Evolutionary conservation across 1,284 basidiomycete genomes (phyloP), one percentile per base, ranked within the genome.

Genomic region (Moesziomyces sp.): DNA sequence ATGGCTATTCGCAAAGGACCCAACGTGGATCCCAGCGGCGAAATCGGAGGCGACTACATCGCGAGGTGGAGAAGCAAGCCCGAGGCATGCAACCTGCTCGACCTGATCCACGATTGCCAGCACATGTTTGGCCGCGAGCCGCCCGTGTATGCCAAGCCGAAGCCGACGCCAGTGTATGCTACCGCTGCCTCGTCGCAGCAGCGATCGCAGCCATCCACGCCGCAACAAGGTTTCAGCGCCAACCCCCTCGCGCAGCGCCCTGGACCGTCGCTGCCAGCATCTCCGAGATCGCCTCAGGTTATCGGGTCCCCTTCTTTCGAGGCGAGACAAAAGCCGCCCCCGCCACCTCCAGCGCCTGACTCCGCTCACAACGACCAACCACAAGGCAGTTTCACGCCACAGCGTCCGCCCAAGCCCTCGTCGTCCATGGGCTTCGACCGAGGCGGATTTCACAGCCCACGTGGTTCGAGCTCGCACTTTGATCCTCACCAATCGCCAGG

Each of bases 111-210:
- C 71, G 88, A 89, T 21, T 88, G 94, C 86, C 90, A 92, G 76
- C 88, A 89, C 44, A 87, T 91, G 61, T 99, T 99, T 85, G 93
- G 92, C 9, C 86, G 87, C 26, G 88, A 90, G 62, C 95, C 96
- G 46, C 95, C 96, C 5, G 90, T 98, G 14, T 97, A 95, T 83
- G 91, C 95, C 43, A 94, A 92, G 85, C 91, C 93, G 2, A 78
- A 67, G n/a, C 40, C 71, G 0, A 44, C 69, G 49, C 75, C 80
- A 26, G 77, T 81, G 47, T 74, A 72, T 43, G 66, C 66, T 19
- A 59, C 60, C 3, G 49, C 59, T 33, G 59, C 59, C 23, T 57
- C 47, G 14, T 23, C 52, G n/a, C 71, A 55, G 38, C 78, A 47
- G 47, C 79, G 28, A 43, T 80, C 23, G 28, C 76, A 40, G 38